phyloP scores from a whole-genome alignment of 768 basidiomycete species.

The Lactarius sp. region DNA sequence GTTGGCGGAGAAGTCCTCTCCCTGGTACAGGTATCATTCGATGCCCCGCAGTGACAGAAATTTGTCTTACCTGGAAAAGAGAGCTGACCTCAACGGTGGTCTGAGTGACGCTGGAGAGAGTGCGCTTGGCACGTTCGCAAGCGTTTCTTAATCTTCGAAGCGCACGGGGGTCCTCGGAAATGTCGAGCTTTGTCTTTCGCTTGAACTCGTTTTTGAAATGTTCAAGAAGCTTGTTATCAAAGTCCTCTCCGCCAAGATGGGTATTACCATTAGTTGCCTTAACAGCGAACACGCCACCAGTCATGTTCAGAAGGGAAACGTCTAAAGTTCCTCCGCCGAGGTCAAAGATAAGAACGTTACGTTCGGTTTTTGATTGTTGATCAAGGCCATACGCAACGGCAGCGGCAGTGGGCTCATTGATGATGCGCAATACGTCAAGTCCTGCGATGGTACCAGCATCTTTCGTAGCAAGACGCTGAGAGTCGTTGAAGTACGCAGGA shows the following conservation, averaged over 20 bases:
- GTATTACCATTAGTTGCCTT: constrained; percentile 99
- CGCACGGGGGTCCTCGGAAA: constrained; percentile 95
- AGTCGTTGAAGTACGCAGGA: constrained; percentile 99
- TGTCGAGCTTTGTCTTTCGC: constrained; percentile 93
- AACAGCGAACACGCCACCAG: constrained; percentile 96
- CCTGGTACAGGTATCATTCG: constrained; percentile 41
- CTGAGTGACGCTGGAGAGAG: constrained; percentile 95
- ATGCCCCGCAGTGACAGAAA: neutral
- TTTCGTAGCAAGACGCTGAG: constrained; percentile 98
- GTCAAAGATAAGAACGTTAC: constrained; percentile 99
- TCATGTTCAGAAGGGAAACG: constrained; percentile 97
- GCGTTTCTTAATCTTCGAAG: constrained; percentile 93
- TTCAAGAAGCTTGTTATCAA: constrained; percentile 96
- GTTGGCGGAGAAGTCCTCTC: constrained; percentile 97
- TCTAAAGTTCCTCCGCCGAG: constrained; percentile 99
- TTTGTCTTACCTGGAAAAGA: constrained; percentile 70
- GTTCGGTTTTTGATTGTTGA: constrained; percentile 89
- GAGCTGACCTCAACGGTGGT: constrained; percentile 99
- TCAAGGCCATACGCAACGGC: constrained; percentile 99
- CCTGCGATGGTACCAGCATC: constrained; percentile 98
- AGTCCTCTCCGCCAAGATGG: constrained; percentile 99
- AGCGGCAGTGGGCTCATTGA: constrained; percentile 99
- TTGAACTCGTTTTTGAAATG: constrained; percentile 99
- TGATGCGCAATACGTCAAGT: constrained; percentile 99
- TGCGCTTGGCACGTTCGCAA: constrained; percentile 99